phyloP scores from a whole-genome alignment of 495 filamentous ascomycete genomes.

The Cercophora sp. region DNA sequence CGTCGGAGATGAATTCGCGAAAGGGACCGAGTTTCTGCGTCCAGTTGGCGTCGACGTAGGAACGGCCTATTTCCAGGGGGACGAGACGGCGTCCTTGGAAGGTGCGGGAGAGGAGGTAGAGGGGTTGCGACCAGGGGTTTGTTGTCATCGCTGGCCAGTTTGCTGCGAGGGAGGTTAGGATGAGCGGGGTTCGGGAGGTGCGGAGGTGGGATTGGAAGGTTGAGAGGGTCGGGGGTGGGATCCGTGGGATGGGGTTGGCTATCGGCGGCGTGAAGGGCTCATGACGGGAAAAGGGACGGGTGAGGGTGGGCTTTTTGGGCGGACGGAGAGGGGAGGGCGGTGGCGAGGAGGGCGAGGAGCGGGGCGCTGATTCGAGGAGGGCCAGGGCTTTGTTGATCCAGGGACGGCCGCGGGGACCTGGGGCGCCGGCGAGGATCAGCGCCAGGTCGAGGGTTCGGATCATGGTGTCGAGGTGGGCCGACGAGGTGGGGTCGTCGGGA shows the following conservation, averaged over 20 bases:
- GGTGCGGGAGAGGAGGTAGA: slow-evolving; percentile 73
- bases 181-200: slow-evolving; percentile 52
- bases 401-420: slow-evolving; percentile 49
- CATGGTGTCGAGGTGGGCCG: slow-evolving; percentile 37
- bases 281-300: slow-evolving; percentile 36
- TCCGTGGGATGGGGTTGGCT: slow-evolving; percentile 30
- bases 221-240: slow-evolving; percentile 49
- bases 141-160: slow-evolving; percentile 78
- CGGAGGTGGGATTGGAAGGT: slow-evolving; percentile 62
- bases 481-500: neutral
- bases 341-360: neutral
- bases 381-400: slow-evolving; percentile 55
- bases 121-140: slow-evolving; percentile 64
- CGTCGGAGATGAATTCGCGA: slow-evolving; percentile 59
- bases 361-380: slow-evolving; percentile 36
- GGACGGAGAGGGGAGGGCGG: neutral
- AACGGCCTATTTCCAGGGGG: slow-evolving; percentile 84
- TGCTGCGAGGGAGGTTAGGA: slow-evolving; percentile 59
- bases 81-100: slow-evolving; percentile 74
- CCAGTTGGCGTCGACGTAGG: slow-evolving; percentile 85
- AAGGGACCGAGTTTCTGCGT: slow-evolving; percentile 79
- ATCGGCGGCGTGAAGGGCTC: slow-evolving; percentile 43
- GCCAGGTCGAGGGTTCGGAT: slow-evolving; percentile 71
- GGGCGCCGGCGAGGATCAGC: slow-evolving; percentile 75
- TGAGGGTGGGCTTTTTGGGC: neutral